Percentiles rank a stretch among this genome's conserved stretches.
Evolutionary conservation across 2,329 filamentous ascomycete genomes (phyloP).

Genomic region (Aspergillus sp.): DNA sequence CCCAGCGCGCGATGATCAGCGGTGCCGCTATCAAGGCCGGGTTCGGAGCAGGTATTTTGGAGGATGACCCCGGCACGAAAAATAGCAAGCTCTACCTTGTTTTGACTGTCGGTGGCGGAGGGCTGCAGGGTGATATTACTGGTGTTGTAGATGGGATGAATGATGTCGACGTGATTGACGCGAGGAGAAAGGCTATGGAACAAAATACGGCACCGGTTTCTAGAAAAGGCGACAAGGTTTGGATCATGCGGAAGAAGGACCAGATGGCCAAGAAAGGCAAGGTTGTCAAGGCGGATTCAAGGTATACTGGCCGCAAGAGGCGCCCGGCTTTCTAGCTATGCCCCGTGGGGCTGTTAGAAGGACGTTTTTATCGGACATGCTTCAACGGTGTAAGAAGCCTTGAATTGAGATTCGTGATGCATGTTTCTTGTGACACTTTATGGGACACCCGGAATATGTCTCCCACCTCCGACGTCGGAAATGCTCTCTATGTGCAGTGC

Average conservation of each 20-base stretch:
- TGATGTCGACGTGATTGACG: conserved; percentile 77
- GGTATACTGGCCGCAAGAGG: conserved; percentile 90
- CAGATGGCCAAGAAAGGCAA: conserved; percentile 95
- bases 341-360: not conserved
- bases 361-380: not conserved
- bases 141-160: conserved; percentile 88
- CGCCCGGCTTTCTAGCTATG: conserved; percentile 66
- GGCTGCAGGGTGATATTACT: conserved; percentile 72
- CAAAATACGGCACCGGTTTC: conserved; percentile 41
- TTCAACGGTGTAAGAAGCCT: not conserved
- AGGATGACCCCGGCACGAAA: conserved; percentile 96
- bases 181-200: conserved; percentile 52
- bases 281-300: conserved; percentile 86
- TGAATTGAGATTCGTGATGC: not conserved
- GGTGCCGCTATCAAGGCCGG: conserved; percentile 87
- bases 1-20: conserved; percentile 88
- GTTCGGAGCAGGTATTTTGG: conserved; percentile 90
- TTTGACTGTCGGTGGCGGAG: conserved; percentile 78
- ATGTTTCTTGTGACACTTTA: not conserved
- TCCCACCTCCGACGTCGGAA: not conserved
- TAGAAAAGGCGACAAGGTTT: conserved; percentile 52
- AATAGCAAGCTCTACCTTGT: conserved; percentile 96
- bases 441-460: not conserved
- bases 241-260: conserved; percentile 67
- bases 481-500: not conserved